Conservation (phyloP, 1,284 basidiomycete genomes). For the Phenoliferia sp. region DNA sequence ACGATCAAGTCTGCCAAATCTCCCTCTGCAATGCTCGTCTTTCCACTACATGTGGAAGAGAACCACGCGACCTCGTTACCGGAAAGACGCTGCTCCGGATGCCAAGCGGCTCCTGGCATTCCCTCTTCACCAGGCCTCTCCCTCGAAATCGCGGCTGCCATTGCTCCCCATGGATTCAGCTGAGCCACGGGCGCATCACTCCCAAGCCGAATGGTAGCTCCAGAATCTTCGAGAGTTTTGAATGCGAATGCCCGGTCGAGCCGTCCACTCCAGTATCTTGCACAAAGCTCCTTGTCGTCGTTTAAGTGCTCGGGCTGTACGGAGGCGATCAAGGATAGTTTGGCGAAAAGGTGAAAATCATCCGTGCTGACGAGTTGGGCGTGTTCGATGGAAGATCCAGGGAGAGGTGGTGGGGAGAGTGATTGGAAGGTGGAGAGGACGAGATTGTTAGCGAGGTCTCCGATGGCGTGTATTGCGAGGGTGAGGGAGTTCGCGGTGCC, state of each 20-base stretch:
- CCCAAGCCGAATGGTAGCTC: conserved; percentile 38
- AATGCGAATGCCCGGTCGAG: conserved; percentile 39
- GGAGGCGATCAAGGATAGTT: conserved; percentile 37
- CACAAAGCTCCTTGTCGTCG: conserved; percentile 39
- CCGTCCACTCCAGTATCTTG: conserved; percentile 39
- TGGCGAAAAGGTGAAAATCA: conserved; percentile 37
- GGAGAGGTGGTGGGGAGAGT: conserved; percentile 25
- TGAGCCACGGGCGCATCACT: conserved; percentile 40
- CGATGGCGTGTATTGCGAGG: conserved; percentile 42
- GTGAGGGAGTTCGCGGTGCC: conserved; percentile 33
- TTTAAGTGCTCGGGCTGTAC: conserved; percentile 42
- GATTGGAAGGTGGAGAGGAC: conserved; percentile 32
- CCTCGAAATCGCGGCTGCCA: conserved; percentile 38
- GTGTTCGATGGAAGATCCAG: conserved; percentile 40
- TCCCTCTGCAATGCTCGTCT: conserved; percentile 26
- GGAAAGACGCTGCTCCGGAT: conserved; percentile 30
- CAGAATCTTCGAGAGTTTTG: conserved; percentile 33
- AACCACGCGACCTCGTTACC: conserved; percentile 19
- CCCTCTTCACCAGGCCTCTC: conserved; percentile 20
- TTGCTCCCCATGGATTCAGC: conserved; percentile 40
- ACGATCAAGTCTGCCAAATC: conserved; percentile 37
- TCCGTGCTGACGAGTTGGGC: conserved; percentile 38
- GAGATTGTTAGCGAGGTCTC: conserved; percentile 38
- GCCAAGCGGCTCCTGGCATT: conserved; percentile 12
- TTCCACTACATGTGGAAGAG: conserved; percentile 28